phyloP scores from a whole-genome alignment of 345 rosid species.

The Gossypium stocksii region DNA sequence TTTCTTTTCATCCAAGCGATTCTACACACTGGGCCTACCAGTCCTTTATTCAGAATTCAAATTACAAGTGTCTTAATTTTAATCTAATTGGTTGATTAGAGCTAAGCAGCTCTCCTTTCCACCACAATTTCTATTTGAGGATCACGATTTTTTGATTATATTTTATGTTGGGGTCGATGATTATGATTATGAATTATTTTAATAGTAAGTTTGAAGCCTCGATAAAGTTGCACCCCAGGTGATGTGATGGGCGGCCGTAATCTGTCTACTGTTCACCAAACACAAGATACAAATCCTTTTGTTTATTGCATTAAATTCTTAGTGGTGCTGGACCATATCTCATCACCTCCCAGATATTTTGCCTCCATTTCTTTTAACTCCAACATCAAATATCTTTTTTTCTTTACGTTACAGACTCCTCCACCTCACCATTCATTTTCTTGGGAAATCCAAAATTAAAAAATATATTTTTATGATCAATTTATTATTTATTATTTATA shows the following conservation, averaged over 20 bases:
- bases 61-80: neutral
- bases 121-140: conserved; percentile 22
- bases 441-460: too few species aligned
- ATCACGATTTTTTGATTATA: neutral
- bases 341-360: conserved; percentile 21
- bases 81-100: neutral
- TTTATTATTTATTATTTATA: too few species aligned
- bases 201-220: neutral
- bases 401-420: neutral
- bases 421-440: too few species aligned
- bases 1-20: neutral
- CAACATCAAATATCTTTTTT: conserved; percentile 8
- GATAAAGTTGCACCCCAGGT: conserved; percentile 10
- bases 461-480: too few species aligned
- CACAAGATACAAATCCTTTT: neutral
- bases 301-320: neutral
- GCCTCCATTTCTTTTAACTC: neutral
- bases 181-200: neutral
- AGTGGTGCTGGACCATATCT: neutral
- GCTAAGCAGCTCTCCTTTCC: neutral
- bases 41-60: neutral
- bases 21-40: neutral
- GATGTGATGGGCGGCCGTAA: conserved; percentile 27
- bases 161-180: neutral
- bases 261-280: neutral